A percentile compares a stretch with the other conserved stretches of the same genome.
phyloP scores from a whole-genome alignment of 2,329 filamentous ascomycete species.

The Neofusicoccum ribis region DNA sequence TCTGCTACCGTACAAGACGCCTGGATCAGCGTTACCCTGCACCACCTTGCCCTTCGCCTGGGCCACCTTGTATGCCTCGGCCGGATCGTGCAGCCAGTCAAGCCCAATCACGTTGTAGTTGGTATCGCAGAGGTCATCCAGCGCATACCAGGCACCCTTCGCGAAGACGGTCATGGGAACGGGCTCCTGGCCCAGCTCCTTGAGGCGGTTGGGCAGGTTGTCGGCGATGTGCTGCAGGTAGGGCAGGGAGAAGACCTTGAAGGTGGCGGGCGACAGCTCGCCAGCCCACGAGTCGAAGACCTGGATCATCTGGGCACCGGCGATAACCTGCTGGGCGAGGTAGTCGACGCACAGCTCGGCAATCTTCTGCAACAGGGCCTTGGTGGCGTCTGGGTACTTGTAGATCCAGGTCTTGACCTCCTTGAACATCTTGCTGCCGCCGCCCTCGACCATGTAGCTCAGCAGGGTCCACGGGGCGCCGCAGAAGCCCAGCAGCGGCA shows the following conservation, averaged over 20 bases:
- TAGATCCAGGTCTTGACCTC: conserved; percentile 97
- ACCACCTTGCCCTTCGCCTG: conserved; percentile 70
- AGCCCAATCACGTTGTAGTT: conserved; percentile 93
- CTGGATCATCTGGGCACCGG: conserved; percentile 91
- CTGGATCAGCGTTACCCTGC: conserved; percentile 95
- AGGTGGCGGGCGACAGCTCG: conserved; percentile 81
- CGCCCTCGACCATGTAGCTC: conserved; percentile 99
- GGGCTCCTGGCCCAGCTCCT: conserved; percentile 70
- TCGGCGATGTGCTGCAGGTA: conserved; percentile 82
- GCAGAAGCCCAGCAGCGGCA: conserved; percentile 94
- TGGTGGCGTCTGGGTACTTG: conserved; percentile 77
- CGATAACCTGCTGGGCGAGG: conserved; percentile 85
- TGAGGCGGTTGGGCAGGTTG: conserved; percentile 72
- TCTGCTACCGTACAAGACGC: conserved; percentile 82
- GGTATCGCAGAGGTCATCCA: conserved; percentile 81
- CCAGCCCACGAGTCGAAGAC: conserved; percentile 99
- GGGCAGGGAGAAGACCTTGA: conserved; percentile 81
- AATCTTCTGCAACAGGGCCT: conserved; percentile 84
- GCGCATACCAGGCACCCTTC: conserved; percentile 94
- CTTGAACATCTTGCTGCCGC: conserved; percentile 91
- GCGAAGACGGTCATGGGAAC: conserved; percentile 99
- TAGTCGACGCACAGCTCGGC: conserved; percentile 94
- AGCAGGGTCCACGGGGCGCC: conserved; percentile 95
- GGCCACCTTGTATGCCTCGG: conserved; percentile 77
- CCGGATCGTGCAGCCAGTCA: conserved; percentile 91